These are phyloP conservation scores for Leptomonas seymouri DNA, from an alignment of 208 protist genomes.

Conservation along the genomic window DNA sequence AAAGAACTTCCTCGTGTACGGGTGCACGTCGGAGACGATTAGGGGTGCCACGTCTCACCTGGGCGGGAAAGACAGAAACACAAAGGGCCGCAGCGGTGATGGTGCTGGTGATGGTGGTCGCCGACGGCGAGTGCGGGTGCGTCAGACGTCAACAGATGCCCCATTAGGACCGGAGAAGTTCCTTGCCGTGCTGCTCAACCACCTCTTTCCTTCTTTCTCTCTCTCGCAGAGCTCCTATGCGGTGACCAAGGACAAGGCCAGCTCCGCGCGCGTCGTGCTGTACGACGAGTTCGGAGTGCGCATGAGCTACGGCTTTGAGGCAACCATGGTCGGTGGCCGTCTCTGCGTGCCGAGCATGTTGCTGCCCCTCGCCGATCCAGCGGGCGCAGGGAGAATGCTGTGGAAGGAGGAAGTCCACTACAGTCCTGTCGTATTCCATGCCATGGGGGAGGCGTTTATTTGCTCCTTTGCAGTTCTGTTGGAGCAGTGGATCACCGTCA, in stretches of 20 bases:
- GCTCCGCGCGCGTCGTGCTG: conserved; percentile 91
- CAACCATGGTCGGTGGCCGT: conserved; percentile 90
- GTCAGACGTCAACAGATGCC: conserved; percentile 12
- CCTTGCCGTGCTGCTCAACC: conserved; percentile 61
- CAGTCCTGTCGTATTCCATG: conserved; percentile 26
- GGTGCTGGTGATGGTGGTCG: neutral
- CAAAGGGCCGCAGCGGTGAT: neutral
- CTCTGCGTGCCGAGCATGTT: conserved; percentile 26
- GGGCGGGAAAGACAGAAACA: conserved; percentile 9
- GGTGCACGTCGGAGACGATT: conserved; percentile 72
- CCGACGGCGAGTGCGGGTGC: conserved; percentile 6
- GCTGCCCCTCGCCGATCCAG: neutral
- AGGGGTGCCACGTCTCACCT: conserved; percentile 16
- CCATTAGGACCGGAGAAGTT: conserved; percentile 70
- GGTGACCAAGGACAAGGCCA: conserved; percentile 88
- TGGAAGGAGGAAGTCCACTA: conserved; percentile 27
- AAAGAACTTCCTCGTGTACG: conserved; percentile 96
- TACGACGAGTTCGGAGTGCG: conserved; percentile 91
- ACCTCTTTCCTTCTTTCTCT: conserved; percentile 66
- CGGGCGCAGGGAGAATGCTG: neutral
- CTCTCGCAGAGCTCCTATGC: conserved; percentile 83
- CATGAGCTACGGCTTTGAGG: conserved; percentile 95
- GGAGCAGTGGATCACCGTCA: conserved; percentile 21
- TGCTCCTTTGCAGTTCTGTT: conserved; percentile 21
- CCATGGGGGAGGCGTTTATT: conserved; percentile 34